Percentiles rank a stretch among this genome's conserved stretches.
phyloP scores from a whole-genome alignment of 2,329 filamentous ascomycete species.

The Diplocarpon rosae region DNA sequence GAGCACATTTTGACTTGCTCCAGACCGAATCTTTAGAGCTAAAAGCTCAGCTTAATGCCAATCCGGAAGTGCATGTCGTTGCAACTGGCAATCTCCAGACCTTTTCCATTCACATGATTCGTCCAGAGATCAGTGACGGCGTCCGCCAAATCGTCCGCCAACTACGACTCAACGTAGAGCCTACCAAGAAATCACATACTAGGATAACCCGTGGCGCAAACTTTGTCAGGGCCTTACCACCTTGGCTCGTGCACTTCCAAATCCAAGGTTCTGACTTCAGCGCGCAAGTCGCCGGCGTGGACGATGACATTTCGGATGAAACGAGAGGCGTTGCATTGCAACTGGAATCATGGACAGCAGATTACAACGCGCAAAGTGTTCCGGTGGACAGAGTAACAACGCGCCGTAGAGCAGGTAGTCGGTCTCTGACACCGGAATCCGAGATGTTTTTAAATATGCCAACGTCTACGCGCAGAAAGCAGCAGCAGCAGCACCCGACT shows the following conservation, averaged over 20 bases:
- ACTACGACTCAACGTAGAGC: slow-evolving; percentile 58
- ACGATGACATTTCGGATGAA: slow-evolving; percentile 70
- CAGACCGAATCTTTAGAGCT: slow-evolving; percentile 82
- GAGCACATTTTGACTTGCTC: slow-evolving; percentile 75
- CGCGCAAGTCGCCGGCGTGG: slow-evolving; percentile 80
- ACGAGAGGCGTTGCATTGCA: slow-evolving; percentile 77
- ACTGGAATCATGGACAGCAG: slow-evolving; percentile 74
- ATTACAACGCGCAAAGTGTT: slow-evolving; percentile 75
- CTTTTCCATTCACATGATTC: slow-evolving; percentile 79
- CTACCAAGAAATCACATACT: slow-evolving; percentile 43
- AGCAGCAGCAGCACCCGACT: slow-evolving; percentile 34
- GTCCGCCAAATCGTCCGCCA: slow-evolving; percentile 85
- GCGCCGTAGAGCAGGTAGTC: slow-evolving; percentile 64
- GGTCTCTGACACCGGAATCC: slow-evolving; percentile 56
- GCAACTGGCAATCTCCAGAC: slow-evolving; percentile 73
- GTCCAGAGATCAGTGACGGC: slow-evolving; percentile 85
- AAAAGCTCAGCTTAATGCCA: slow-evolving; percentile 73
- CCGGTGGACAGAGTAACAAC: slow-evolving; percentile 43
- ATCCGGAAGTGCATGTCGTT: slow-evolving; percentile 75
- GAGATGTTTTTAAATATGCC: slow-evolving; percentile 44
- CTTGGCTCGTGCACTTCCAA: slow-evolving; percentile 75
- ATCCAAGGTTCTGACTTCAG: slow-evolving; percentile 84
- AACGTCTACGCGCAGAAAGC: slow-evolving; percentile 41
- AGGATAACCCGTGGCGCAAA: slow-evolving; percentile 46
- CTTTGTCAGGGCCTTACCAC: slow-evolving; percentile 66